Base-by-base conservation (phyloP, 805 yeast species). In the Sugiyamaella marilandica region DNA sequence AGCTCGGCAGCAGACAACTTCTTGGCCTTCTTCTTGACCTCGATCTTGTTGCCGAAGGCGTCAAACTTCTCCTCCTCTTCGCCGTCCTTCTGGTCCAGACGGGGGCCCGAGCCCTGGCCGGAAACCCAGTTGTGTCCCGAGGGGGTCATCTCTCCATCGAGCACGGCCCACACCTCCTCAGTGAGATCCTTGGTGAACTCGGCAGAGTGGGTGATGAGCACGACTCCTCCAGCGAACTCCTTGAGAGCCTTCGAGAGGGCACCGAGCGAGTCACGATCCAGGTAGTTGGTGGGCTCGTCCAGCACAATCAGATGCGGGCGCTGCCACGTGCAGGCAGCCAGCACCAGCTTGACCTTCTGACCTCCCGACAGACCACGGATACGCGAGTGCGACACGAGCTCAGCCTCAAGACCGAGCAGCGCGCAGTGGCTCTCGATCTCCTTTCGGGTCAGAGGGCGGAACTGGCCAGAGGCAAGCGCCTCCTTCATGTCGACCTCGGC, bases 401-500 rank as follows among this genome's bases (percentile, higher is more conserved):
- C 99, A 70, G 98, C 84, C 65, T 94, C 99, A 74, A 94, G 82
- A 81, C 99, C 99, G 79, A 94, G 82, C 92, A 90, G 87, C 67
- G 91, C 83, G 82, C 99, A 94, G 82, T 94, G 99, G 71, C 83
- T 85, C 85, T 94, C 99, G 71, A 94, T 94, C 82, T 94, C 99
- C 85, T 94, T 94, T 86, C 99, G 91, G 77, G 98, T 94, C 77
- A 94, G 87, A 59, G 99, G 94, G 81, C 99, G 90, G 95, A 94
- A 94, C 83, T 94, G 99, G 82, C 99, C 99, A 69, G 98, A 92
- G 73, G 98, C 98, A 74, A 94, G 85, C 77, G 99, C 99, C 83
- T 92, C 99, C 87, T 94, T 94, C 99, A 94, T 92, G 79, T 95
- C 99, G 74, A 94, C 98, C 83, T 95, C 99, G 75, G 98, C 97